Evolutionary conservation across 345 rosid species (phyloP).

Genomic region (Cardamine occulta): DNA sequence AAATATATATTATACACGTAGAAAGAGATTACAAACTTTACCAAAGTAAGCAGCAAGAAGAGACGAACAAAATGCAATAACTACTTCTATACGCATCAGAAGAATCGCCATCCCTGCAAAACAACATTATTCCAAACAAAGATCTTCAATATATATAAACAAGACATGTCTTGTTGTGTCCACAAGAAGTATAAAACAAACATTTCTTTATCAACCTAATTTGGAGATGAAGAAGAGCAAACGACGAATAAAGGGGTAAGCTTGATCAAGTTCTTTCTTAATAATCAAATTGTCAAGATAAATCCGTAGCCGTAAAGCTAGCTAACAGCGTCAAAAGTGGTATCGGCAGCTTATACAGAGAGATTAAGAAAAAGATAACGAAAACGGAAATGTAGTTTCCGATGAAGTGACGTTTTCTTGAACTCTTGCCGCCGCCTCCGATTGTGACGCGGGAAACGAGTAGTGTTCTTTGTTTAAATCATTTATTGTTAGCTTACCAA

Average conservation of each 20-base stretch:
- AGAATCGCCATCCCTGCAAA: conserved; percentile 14
- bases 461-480: too few relatives aligned
- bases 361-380: too few relatives aligned
- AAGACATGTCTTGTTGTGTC: neutral
- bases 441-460: too few relatives aligned
- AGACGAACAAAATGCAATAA: conserved; percentile 25
- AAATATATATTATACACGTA: neutral
- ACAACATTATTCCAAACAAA: neutral
- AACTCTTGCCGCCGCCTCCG: too few relatives aligned
- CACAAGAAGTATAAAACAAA: neutral
- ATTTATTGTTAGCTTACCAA: too few relatives aligned
- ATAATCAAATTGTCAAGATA: conserved; percentile 12
- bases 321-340: conserved; percentile 10
- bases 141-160: neutral
- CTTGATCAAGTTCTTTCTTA: conserved; percentile 17
- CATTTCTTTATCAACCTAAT: conserved; percentile 12
- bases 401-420: too few relatives aligned
- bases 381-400: too few relatives aligned
- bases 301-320: conserved; percentile 24
- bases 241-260: conserved; percentile 28
- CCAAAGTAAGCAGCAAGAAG: conserved; percentile 26
- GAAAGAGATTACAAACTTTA: neutral
- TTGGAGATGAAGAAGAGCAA: conserved; percentile 16
- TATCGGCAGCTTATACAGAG: conserved; percentile 13
- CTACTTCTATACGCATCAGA: conserved; percentile 18